Evolutionary conservation across 108 stramenopile species (phyloP).

Genomic region (Fragilaria crotonensis): DNA sequence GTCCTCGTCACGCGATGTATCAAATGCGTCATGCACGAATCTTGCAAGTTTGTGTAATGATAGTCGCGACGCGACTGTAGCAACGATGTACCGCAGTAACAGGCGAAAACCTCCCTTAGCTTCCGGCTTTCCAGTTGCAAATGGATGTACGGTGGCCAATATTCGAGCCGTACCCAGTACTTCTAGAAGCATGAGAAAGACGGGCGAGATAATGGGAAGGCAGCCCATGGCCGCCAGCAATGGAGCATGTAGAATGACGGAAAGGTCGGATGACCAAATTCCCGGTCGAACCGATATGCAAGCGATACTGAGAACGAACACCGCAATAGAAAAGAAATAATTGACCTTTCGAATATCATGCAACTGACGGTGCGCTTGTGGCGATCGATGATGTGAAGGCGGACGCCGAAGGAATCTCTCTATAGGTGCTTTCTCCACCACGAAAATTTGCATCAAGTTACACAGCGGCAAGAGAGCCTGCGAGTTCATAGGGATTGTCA

Average conservation of each 20-base stretch:
- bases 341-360: conserved; percentile 34
- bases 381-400: conserved; percentile 25
- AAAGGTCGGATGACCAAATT: conserved; percentile 18
- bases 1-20: too few relatives aligned
- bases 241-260: conserved; percentile 40
- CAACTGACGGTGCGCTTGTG: conserved; percentile 55
- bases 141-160: conserved; percentile 59
- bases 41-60: conserved; percentile 20
- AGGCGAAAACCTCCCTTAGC: neutral
- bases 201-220: conserved; percentile 51
- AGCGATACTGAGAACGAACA: conserved; percentile 27
- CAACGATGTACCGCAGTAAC: conserved; percentile 50
- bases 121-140: conserved; percentile 17
- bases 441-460: conserved; percentile 58
- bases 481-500: conserved; percentile 44
- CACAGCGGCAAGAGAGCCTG: conserved; percentile 50
- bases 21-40: neutral
- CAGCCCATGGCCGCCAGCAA: conserved; percentile 51
- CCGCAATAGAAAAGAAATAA: conserved; percentile 20
- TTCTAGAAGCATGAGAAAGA: conserved; percentile 59
- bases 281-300: conserved; percentile 40
- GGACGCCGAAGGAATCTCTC: conserved; percentile 37
- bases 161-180: conserved; percentile 68
- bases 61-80: conserved; percentile 47
- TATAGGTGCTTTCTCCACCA: conserved; percentile 57